phyloP scores from a whole-genome alignment of 2,329 filamentous ascomycete genomes.

The Ophiosphaerella korrae region DNA sequence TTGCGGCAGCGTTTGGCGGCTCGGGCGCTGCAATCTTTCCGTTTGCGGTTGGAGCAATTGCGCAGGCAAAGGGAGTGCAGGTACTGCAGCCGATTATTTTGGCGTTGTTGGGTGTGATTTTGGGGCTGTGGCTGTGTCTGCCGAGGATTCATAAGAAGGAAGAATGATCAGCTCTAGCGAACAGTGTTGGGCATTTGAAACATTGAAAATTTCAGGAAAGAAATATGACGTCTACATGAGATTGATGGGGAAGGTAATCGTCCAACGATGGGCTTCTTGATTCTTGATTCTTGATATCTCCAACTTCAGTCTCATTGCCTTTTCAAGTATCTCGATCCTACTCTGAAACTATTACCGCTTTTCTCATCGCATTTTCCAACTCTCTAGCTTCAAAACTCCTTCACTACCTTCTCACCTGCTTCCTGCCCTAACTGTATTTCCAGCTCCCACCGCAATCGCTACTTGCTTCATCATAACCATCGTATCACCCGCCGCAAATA shows the following conservation, averaged over 20 bases:
- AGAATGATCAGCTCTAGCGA: conserved; percentile 23
- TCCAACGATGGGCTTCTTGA: not conserved
- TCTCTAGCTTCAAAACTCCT: conserved; percentile 16
- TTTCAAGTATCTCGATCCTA: not conserved
- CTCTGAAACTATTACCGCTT: not conserved
- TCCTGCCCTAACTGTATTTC: conserved; percentile 30
- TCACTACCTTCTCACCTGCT: conserved; percentile 16
- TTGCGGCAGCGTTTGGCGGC: conserved; percentile 77
- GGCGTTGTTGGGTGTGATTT: conserved; percentile 57
- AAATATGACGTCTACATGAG: not conserved
- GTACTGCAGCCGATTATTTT: conserved; percentile 66
- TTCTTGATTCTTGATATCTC: not conserved
- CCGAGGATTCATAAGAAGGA: conserved; percentile 54
- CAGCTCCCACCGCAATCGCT: conserved; percentile 37
- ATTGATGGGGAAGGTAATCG: no score
- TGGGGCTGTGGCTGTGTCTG: conserved; percentile 58
- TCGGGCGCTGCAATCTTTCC: conserved; percentile 70
- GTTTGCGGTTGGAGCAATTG: conserved; percentile 71
- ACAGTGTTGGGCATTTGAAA: not conserved
- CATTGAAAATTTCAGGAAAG: not conserved
- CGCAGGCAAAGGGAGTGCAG: conserved; percentile 63
- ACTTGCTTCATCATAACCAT: conserved; percentile 40
- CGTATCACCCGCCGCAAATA: conserved; percentile 61
- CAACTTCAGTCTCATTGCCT: not conserved
- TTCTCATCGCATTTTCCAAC: conserved; percentile 1